Evolutionary conservation across 495 filamentous ascomycete genomes (phyloP).

Genomic region (Hypoxylon subgilvum): DNA sequence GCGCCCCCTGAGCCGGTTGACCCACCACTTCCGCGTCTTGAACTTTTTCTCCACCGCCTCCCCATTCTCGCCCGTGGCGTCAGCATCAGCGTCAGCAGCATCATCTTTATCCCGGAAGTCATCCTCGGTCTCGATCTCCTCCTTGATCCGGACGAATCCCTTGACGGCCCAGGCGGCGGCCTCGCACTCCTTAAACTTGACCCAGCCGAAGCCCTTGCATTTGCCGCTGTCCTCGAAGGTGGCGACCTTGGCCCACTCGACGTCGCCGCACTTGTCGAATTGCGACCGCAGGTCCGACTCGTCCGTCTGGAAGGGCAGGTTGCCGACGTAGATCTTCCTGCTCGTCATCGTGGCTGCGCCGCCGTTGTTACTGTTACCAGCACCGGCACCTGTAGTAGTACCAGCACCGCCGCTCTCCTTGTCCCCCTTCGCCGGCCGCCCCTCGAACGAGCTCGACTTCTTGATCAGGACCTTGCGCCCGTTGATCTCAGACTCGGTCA

Average conservation of each 20-base stretch:
- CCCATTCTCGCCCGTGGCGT: constrained; percentile 42
- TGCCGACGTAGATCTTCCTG: constrained; percentile 88
- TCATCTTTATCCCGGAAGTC: constrained; percentile 64
- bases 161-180: constrained; percentile 78
- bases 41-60: constrained; percentile 54
- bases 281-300: constrained; percentile 79
- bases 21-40: constrained; percentile 74
- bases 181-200: constrained; percentile 81
- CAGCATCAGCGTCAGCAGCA: constrained; percentile 49
- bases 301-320: constrained; percentile 83
- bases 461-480: constrained; percentile 90
- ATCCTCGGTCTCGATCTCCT: constrained; percentile 60
- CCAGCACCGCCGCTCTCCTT: constrained; percentile 44
- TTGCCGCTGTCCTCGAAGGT: constrained; percentile 97
- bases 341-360: constrained; percentile 74
- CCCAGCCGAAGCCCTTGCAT: constrained; percentile 97
- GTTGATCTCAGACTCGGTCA: constrained; percentile 77
- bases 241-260: constrained; percentile 81
- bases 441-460: constrained; percentile 82
- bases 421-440: constrained; percentile 63
- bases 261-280: constrained; percentile 79
- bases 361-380: constrained; percentile 57
- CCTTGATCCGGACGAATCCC: constrained; percentile 73
- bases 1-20: constrained; percentile 79
- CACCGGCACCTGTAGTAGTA: constrained; percentile 46